Base-by-base conservation (phyloP, 345 rosid species). In the Lumnitzera racemosa region DNA sequence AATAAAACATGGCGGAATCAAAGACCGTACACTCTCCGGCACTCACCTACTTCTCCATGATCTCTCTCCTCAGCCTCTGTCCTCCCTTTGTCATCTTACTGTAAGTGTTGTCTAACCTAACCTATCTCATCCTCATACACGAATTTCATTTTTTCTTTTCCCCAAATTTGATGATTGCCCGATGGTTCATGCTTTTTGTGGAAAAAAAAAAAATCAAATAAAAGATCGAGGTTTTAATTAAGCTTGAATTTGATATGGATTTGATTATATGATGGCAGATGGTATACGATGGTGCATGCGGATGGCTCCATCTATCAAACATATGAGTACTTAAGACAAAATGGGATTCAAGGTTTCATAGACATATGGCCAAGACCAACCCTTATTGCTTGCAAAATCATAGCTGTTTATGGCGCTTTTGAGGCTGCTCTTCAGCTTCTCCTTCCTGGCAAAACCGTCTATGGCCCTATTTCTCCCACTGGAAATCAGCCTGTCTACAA, bases 251-350 rank as follows among this genome's bases (percentile, higher is more conserved):
- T 67, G 64, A 15, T 56, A 15, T 57, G 12, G 25, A 29, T 57
- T 62, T 71, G 24, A 16, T 49, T n/a, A 46, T n/a, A 54, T 55
- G 36, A 43, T 6, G 74, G 69, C 78, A 94, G 99, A 81, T 94
- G 99, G 99, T 90, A 88, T 61, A 83, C 97, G 1, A 83, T 90
- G 96, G 97, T 88, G 11, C 90, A 90, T 77, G 89, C 92, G 46
- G 92, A 90, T 70, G 99, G 97, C 48, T 88, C 99, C 24, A 67
- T 88, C 51, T 6, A 46, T 27, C 74, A 81, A 69, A 83, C 96
- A 7, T 76, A 62, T 69, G 62, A 77, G 59, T 88, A 72, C 63
- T 72, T 88, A 69, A 70, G 61, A 74, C 79, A 81, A 59, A 67
- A 79, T 65, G 96, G 97, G 31, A 57, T 86, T 63, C 82, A 79